phyloP scores from a whole-genome alignment of 75 land plant genomes.

The Picea glauca region DNA sequence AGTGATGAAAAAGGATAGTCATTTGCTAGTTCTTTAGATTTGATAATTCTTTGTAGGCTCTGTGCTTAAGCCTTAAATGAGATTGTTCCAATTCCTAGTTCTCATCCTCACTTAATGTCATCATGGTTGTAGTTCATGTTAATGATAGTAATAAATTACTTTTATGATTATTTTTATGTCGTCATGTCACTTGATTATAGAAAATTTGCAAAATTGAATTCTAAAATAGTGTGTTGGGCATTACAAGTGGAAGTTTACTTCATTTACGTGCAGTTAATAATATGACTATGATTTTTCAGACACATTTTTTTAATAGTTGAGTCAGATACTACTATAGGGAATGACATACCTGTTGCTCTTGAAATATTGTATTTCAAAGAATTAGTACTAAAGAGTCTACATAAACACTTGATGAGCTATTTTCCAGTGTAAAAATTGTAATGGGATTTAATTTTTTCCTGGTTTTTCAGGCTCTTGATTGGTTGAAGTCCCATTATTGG shows the following conservation, averaged over 20 bases:
- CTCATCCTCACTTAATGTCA: too few relatives aligned
- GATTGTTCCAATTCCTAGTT: too few relatives aligned
- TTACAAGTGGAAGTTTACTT: not conserved
- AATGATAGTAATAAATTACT: not conserved
- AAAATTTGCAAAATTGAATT: not conserved
- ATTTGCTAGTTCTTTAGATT: not conserved
- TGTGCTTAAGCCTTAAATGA: too few relatives aligned
- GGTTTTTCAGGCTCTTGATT: slow-evolving; percentile 67
- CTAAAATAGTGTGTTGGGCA: not conserved
- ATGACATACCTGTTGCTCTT: not conserved
- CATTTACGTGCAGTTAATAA: not conserved
- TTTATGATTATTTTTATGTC: not conserved
- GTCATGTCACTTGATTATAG: not conserved
- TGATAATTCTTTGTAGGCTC: not conserved
- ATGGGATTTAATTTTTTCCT: not conserved
- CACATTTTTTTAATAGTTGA: not conserved
- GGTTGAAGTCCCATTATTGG: slow-evolving; percentile 85
- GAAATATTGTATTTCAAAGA: not conserved
- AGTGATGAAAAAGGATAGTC: not conserved
- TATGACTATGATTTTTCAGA: not conserved
- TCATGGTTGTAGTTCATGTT: not conserved
- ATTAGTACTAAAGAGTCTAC: not conserved
- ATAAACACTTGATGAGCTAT: not conserved
- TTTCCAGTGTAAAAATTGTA: not conserved
- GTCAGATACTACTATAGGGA: not conserved